A percentile compares a stretch with the other conserved stretches of the same genome.
Evolutionary conservation across 441 rosid genomes (phyloP).

Genomic region (Francoa sonchifolia): DNA sequence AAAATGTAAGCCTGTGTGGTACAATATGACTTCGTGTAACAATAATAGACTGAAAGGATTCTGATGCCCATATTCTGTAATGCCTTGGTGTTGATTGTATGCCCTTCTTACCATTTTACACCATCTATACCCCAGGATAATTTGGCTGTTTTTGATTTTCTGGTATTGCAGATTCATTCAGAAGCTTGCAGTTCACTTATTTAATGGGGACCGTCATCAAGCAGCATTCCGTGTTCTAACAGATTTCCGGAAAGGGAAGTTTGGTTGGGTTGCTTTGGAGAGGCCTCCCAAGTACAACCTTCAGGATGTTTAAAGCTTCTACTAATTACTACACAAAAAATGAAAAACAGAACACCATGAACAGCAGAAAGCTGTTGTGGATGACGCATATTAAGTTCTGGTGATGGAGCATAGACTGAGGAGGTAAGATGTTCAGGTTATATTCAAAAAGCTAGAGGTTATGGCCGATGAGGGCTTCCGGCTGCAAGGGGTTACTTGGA

Average conservation of each 20-base stretch:
- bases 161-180: constrained; percentile 49
- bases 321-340: background rate
- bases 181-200: constrained; percentile 58
- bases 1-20: constrained; percentile 33
- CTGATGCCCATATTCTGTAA: background rate
- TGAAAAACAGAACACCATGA: background rate
- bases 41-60: background rate
- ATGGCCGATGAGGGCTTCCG: too few relatives aligned
- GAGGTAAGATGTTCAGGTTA: too few relatives aligned
- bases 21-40: background rate
- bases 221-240: constrained; percentile 53
- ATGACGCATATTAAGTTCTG: too few relatives aligned
- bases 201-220: constrained; percentile 61
- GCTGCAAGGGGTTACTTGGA: too few relatives aligned
- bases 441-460: too few relatives aligned
- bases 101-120: background rate
- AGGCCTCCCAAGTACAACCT: constrained; percentile 52
- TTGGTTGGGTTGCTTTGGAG: constrained; percentile 66
- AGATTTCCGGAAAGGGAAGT: constrained; percentile 79
- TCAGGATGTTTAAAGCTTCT: background rate
- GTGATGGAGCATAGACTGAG: too few relatives aligned
- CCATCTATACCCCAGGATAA: constrained; percentile 2
- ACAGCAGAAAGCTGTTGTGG: too few relatives aligned
- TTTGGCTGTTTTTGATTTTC: constrained; percentile 6
- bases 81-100: background rate